A percentile compares a stretch with the other conserved stretches of the same genome.
phyloP scores from a whole-genome alignment of 2,329 filamentous ascomycete genomes.

The Neonectria sp. region DNA sequence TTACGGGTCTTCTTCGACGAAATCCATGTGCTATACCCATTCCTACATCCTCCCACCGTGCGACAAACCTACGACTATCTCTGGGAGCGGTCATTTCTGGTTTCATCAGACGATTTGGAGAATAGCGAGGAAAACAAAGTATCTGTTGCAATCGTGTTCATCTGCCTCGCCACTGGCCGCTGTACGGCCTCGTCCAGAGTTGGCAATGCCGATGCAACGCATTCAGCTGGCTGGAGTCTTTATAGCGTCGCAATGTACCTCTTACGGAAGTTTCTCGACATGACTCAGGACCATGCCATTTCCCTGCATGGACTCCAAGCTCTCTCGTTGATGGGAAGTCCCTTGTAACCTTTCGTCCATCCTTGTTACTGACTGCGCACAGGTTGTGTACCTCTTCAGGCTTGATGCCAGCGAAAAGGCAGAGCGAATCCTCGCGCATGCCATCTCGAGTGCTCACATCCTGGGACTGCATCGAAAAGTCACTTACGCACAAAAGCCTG shows the following conservation, averaged over 20 bases:
- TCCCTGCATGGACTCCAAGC: not conserved
- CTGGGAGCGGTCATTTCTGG: not conserved
- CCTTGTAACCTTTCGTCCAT: not conserved
- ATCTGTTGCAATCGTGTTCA: not conserved
- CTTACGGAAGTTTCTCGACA: not conserved
- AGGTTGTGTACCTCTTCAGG: constrained; percentile 2
- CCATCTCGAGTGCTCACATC: not conserved
- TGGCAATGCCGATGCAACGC: not conserved
- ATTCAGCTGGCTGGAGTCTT: not conserved
- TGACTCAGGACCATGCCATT: not conserved
- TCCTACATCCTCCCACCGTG: not conserved
- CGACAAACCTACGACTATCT: not conserved
- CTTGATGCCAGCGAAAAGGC: not conserved
- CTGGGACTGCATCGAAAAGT: not conserved
- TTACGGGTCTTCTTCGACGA: not conserved
- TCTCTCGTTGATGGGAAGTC: not conserved
- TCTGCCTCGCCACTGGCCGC: not conserved
- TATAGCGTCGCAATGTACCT: not conserved
- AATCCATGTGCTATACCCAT: not conserved
- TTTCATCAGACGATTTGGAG: not conserved
- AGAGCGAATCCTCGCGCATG: not conserved
- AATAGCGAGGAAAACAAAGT: not conserved
- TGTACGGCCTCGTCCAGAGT: not conserved
- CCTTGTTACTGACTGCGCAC: not conserved
- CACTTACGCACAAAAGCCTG: not conserved